A percentile compares a stretch with the other conserved stretches of the same genome.
Conservation (phyloP, 495 filamentous ascomycete genomes). For the Annulohypoxylon stygium region DNA sequence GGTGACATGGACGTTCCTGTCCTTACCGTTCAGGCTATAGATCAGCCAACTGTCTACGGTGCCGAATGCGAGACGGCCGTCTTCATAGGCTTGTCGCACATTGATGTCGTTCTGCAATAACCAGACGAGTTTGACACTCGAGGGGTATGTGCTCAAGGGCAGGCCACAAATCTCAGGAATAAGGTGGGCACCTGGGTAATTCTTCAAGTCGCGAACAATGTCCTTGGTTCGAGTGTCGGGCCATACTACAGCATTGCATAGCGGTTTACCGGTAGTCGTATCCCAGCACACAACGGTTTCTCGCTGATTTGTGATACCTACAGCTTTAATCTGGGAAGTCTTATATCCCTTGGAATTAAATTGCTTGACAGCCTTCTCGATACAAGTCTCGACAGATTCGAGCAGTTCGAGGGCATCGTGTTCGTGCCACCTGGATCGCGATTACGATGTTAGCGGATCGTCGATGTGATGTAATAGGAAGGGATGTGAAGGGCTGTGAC, state of each 20-base stretch:
- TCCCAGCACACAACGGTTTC: conserved; percentile 97
- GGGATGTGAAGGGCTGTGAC: background rate
- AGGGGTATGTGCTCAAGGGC: conserved; percentile 93
- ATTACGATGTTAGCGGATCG: conserved; percentile 33
- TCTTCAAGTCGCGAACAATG: conserved; percentile 86
- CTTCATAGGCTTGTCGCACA: conserved; percentile 83
- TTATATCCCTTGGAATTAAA: conserved; percentile 80
- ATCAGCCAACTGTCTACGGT: conserved; percentile 96
- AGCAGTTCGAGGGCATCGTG: conserved; percentile 89
- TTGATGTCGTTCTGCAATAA: conserved; percentile 78
- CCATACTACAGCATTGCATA: conserved; percentile 94
- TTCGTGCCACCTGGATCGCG: conserved; percentile 83
- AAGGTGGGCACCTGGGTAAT: conserved; percentile 71
- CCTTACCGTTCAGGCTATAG: conserved; percentile 85
- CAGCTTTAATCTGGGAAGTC: conserved; percentile 79
- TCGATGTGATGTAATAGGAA: conserved; percentile 16
- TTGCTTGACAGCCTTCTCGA: conserved; percentile 80
- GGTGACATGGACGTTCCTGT: conserved; percentile 77
- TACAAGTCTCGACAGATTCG: conserved; percentile 83
- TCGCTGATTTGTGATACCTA: conserved; percentile 95
- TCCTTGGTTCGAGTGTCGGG: conserved; percentile 87
- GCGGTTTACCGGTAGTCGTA: conserved; percentile 82
- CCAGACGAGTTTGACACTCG: conserved; percentile 90
- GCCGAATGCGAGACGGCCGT: conserved; percentile 85
- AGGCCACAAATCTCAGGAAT: conserved; percentile 84